Conservation (phyloP, 2,329 filamentous ascomycete genomes). For the Podosphaera fusca region DNA sequence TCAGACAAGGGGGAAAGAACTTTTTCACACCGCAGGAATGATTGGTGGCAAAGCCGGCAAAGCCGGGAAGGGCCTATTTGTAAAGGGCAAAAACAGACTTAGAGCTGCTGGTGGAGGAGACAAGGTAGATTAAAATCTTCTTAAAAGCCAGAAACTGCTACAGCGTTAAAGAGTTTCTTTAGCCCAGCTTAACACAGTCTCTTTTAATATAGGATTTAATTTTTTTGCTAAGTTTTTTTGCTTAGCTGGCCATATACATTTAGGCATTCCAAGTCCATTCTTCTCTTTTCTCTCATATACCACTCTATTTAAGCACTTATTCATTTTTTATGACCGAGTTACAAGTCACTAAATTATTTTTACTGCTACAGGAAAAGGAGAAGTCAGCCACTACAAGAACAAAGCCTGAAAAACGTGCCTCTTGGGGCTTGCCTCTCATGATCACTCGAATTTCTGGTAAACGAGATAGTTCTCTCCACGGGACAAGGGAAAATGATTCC, state of each 20-base stretch:
- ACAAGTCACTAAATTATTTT: conserved; percentile 13
- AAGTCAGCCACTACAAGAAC: conserved; percentile 17
- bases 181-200: neutral
- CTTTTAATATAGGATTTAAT: neutral
- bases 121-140: conserved; percentile 56
- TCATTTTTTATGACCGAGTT: conserved; percentile 10
- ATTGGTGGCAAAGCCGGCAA: conserved; percentile 47
- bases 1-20: conserved; percentile 58
- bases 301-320: conserved; percentile 3
- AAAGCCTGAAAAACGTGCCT: conserved; percentile 20
- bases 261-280: conserved; percentile 13
- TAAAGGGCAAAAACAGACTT: conserved; percentile 74
- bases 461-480: conserved; percentile 10
- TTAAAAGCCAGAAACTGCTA: conserved; percentile 15
- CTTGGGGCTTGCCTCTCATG: conserved; percentile 21
- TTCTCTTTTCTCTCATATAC: conserved; percentile 10
- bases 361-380: conserved; percentile 15
- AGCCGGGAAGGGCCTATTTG: conserved; percentile 75
- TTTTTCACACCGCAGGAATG: conserved; percentile 60
- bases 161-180: conserved; percentile 12
- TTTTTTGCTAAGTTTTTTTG: conserved; percentile 6
- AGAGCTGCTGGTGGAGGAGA: conserved; percentile 36
- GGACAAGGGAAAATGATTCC: conserved; percentile 6
- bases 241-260: conserved; percentile 15
- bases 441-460: conserved; percentile 16